Conservation (phyloP, 768 basidiomycete genomes). For the Boletellus sp. region DNA sequence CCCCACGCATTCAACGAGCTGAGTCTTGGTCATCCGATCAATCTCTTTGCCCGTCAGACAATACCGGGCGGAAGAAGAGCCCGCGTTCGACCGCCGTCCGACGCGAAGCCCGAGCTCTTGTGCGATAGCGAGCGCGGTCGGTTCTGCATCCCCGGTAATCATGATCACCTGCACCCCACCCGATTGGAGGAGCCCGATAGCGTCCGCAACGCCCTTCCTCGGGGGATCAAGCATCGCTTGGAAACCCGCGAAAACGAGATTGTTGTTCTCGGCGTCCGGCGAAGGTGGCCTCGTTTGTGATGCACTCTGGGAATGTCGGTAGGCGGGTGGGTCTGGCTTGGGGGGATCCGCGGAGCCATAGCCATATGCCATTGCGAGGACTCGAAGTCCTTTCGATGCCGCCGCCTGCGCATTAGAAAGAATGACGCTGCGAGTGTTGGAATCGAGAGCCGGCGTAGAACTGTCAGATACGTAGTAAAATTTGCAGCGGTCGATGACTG, state of each 20-base stretch:
- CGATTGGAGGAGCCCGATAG: conserved; percentile 72
- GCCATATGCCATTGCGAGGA: conserved; percentile 91
- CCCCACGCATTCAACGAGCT: conserved; percentile 80
- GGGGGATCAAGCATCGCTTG: conserved; percentile 96
- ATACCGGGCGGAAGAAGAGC: conserved; percentile 26
- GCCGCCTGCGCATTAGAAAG: conserved; percentile 65
- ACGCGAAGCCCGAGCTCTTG: conserved; percentile 78
- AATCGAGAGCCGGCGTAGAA: conserved; percentile 80
- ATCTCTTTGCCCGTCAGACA: conserved; percentile 81
- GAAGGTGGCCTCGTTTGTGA: conserved; percentile 29
- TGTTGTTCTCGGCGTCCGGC: conserved; percentile 39
- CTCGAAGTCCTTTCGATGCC: conserved; percentile 74
- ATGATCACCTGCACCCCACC: conserved; percentile 96
- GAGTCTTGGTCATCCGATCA: conserved; percentile 76
- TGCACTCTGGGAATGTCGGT: conserved; percentile 20
- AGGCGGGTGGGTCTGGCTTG: conserved; percentile 15
- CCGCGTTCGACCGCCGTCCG: conserved; percentile 39
- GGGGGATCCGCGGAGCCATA: conserved; percentile 53
- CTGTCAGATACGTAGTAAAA: conserved; percentile 88
- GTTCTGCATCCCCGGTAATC: conserved; percentile 95
- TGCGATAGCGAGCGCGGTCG: conserved; percentile 87
- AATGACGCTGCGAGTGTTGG: conserved; percentile 63
- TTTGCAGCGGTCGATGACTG: conserved; percentile 79
- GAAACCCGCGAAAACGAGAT: conserved; percentile 87
- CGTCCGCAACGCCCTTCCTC: conserved; percentile 87